Evolutionary conservation across 1,284 basidiomycete genomes (phyloP).

Genomic region (Heterobasidion irregulare): DNA sequence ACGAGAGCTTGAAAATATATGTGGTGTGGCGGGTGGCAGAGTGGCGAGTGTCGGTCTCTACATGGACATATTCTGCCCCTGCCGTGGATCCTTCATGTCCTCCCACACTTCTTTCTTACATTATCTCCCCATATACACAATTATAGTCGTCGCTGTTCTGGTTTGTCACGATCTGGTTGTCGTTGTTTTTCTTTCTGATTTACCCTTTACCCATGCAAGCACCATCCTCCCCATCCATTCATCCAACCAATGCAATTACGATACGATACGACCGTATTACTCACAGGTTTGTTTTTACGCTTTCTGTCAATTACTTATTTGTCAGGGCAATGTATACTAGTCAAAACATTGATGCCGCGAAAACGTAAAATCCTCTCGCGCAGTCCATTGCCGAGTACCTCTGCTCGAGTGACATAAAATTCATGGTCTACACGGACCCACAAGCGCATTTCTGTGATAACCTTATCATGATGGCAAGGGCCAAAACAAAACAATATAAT

Average conservation of each 20-base stretch:
- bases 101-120: background rate
- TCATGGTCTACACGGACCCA: too few relatives aligned
- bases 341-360: too few relatives aligned
- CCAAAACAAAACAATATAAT: too few relatives aligned
- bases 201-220: background rate
- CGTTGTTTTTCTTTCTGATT: background rate
- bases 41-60: background rate
- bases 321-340: background rate
- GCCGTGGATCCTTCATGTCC: background rate
- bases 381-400: background rate
- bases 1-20: background rate
- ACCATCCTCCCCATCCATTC: background rate
- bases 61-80: background rate
- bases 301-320: background rate
- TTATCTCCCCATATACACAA: background rate
- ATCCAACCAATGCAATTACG: background rate
- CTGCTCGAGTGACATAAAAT: too few relatives aligned
- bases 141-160: background rate
- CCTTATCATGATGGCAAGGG: too few relatives aligned
- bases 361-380: background rate
- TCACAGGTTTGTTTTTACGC: background rate
- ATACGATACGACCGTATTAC: background rate
- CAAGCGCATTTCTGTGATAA: too few relatives aligned
- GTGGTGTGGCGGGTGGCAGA: background rate
- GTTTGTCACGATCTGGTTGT: background rate